Percentiles rank a stretch among this genome's conserved stretches.
These are phyloP conservation scores for Dactylellina cionopaga DNA, from an alignment of 2,329 filamentous ascomycete genomes.

Conservation along the genomic window DNA sequence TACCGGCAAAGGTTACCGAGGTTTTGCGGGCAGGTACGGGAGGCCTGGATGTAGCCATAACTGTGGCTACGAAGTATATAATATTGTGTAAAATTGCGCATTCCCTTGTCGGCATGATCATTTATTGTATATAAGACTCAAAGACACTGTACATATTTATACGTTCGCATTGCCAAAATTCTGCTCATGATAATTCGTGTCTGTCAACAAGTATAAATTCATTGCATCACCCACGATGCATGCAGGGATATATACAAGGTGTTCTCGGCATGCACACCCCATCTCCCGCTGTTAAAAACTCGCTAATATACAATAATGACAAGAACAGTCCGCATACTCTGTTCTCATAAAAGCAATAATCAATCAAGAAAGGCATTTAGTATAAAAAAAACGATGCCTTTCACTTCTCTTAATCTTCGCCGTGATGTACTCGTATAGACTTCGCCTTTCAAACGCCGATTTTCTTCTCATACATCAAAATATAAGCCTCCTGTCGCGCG, in stretches of 20 bases:
- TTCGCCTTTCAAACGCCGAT: neutral
- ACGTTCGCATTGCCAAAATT: neutral
- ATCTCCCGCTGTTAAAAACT: constrained; percentile 10
- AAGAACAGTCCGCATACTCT: neutral
- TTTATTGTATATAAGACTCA: neutral
- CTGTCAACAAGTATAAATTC: neutral
- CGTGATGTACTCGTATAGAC: neutral
- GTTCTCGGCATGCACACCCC: neutral
- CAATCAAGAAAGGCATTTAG: neutral
- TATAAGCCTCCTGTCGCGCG: constrained; percentile 36
- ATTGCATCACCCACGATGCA: neutral
- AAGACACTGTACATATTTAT: neutral
- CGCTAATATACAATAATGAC: constrained; percentile 29
- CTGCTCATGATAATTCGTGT: neutral
- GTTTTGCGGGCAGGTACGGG: too few species aligned
- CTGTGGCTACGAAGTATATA: too few species aligned
- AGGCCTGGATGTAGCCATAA: too few species aligned
- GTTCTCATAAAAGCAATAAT: neutral
- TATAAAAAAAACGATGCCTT: neutral
- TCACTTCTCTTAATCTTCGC: neutral
- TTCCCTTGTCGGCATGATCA: too few species aligned
- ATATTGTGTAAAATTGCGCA: too few species aligned
- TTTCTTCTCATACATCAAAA: constrained; percentile 48
- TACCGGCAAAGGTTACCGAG: too few species aligned
- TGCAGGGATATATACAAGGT: neutral